Conservation (phyloP, 768 basidiomycete species). For the Auricularia heimuer region DNA sequence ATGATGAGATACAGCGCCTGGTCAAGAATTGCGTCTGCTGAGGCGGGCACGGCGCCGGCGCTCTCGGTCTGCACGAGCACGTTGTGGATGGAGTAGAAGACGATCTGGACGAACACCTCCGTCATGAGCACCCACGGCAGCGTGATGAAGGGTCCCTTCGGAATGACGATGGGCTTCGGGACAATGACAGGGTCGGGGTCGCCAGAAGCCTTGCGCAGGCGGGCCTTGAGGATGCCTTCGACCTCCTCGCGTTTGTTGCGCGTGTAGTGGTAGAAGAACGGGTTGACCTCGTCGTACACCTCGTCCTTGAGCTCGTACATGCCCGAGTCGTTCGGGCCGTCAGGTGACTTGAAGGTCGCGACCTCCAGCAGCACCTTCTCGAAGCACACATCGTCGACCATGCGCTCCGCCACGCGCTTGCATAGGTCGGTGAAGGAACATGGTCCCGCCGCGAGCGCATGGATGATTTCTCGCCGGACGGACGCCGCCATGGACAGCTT, state of each 20-base stretch:
- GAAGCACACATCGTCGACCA: slow-evolving; percentile 75
- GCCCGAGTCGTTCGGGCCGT: slow-evolving; percentile 67
- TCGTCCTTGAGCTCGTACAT: slow-evolving; percentile 84
- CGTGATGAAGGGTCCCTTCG: slow-evolving; percentile 55
- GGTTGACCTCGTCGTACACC: slow-evolving; percentile 78
- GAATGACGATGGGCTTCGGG: slow-evolving; percentile 59
- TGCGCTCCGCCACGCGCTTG: slow-evolving; percentile 82
- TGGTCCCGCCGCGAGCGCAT: slow-evolving; percentile 80
- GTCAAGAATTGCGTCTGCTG: slow-evolving; percentile 84
- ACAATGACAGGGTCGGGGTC: slow-evolving; percentile 60
- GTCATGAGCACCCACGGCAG: slow-evolving; percentile 59
- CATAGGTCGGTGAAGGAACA: slow-evolving; percentile 85
- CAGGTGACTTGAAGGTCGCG: slow-evolving; percentile 74
- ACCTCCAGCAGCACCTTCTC: slow-evolving; percentile 70
- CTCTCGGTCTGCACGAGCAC: slow-evolving; percentile 56
- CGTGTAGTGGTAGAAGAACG: slow-evolving; percentile 93
- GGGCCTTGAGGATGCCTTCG: slow-evolving; percentile 58
- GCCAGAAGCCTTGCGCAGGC: slow-evolving; percentile 56
- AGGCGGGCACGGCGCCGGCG: slow-evolving; percentile 52
- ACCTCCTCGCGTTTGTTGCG: slow-evolving; percentile 91
- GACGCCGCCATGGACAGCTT: slow-evolving; percentile 53
- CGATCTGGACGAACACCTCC: slow-evolving; percentile 63
- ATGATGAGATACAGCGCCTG: slow-evolving; percentile 79
- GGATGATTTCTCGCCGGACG: slow-evolving; percentile 78
- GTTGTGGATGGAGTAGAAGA: slow-evolving; percentile 76